Evolutionary conservation across 345 rosid genomes (phyloP).

Genomic region (Eucalyptus urophylla): DNA sequence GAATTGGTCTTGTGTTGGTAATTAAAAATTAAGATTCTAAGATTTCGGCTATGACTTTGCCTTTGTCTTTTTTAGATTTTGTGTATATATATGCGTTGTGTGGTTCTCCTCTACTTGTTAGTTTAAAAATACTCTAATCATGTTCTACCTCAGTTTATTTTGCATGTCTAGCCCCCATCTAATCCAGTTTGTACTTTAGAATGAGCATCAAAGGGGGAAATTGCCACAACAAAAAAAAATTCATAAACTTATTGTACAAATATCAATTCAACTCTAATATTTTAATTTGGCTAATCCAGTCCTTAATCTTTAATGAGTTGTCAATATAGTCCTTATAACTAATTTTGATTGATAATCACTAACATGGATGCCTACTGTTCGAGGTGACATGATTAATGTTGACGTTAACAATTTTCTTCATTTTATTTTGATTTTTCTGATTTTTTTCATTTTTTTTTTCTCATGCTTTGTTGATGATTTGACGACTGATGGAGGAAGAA

Average conservation of each 20-base stretch:
- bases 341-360: not conserved
- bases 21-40: too few species aligned
- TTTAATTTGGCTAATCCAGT: not conserved
- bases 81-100: not conserved
- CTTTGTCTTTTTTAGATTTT: too few species aligned
- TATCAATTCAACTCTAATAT: not conserved
- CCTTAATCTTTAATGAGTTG: accelerated
- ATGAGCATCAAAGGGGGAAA: not conserved
- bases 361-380: accelerated
- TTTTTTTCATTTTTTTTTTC: not conserved
- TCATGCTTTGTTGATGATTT: not conserved
- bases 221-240: not conserved
- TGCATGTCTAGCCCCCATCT: not conserved
- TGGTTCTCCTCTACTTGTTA: not conserved
- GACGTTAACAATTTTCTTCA: not conserved
- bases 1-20: too few species aligned
- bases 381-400: accelerated
- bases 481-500: not conserved
- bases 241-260: not conserved
- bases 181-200: not conserved
- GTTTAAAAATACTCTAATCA: not conserved
- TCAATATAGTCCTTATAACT: not conserved
- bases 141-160: not conserved
- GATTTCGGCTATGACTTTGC: too few species aligned
- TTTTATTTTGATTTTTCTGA: not conserved